Evolutionary conservation across 257 asterid species (phyloP).

Genomic region (Anisodus acutangulus): DNA sequence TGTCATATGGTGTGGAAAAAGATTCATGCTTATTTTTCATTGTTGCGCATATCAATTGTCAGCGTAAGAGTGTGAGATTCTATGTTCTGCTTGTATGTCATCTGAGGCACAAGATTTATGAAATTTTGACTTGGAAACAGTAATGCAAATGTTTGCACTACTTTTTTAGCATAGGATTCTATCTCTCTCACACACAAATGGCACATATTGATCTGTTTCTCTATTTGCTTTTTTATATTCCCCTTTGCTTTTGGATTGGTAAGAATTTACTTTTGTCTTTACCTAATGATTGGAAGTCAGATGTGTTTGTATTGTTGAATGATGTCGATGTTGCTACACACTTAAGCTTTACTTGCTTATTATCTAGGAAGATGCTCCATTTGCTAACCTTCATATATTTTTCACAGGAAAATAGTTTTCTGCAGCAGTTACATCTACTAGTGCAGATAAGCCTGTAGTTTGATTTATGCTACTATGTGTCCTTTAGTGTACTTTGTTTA

Average conservation of each 20-base stretch:
- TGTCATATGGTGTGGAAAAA: neutral
- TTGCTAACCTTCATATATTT: conserved; percentile 13
- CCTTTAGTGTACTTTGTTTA: too few relatives aligned
- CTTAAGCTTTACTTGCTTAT: neutral
- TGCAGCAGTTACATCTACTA: conserved; percentile 5
- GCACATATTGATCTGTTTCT: neutral
- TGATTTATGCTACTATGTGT: too few relatives aligned
- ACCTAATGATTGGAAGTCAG: neutral
- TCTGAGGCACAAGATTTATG: neutral
- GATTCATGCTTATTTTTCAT: neutral
- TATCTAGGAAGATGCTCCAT: neutral
- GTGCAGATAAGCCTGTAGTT: neutral
- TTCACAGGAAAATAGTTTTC: conserved; percentile 25
- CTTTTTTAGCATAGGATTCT: neutral
- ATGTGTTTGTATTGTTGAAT: conserved; percentile 11
- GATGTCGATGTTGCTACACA: neutral
- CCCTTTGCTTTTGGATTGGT: neutral
- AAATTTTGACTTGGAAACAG: conserved; percentile 11
- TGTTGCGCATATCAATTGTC: neutral
- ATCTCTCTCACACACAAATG: neutral
- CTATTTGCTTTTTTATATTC: neutral
- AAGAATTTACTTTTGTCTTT: neutral
- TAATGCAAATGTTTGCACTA: neutral
- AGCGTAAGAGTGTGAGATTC: neutral
- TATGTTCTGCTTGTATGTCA: neutral